Evolutionary conservation across 2,329 filamentous ascomycete species (phyloP).

Genomic region (Sclerotinia glacialis): DNA sequence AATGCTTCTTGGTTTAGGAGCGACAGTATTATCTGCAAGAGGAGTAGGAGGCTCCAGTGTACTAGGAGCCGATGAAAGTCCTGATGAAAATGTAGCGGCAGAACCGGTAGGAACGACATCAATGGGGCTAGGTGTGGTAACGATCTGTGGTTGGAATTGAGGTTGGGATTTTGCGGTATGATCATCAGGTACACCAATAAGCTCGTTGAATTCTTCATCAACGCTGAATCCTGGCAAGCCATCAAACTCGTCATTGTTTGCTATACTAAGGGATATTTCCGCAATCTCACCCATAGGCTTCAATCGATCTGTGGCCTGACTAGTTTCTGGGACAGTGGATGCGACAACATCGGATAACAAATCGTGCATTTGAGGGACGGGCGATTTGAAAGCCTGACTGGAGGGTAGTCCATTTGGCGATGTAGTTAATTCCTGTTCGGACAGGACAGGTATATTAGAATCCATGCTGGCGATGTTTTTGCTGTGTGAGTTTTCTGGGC

Average conservation of each 20-base stretch:
- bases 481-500: neutral
- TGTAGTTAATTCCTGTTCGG: constrained; percentile 16
- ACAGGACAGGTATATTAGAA: neutral
- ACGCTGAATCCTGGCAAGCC: constrained; percentile 35
- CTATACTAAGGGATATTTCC: constrained; percentile 29
- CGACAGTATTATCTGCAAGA: neutral
- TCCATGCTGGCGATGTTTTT: neutral
- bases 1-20: neutral
- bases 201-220: constrained; percentile 33
- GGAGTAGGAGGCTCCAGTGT: constrained; percentile 15
- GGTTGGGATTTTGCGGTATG: constrained; percentile 8
- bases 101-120: neutral
- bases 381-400: constrained; percentile 20
- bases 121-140: neutral
- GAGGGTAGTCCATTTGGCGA: constrained; percentile 27
- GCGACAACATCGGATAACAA: constrained; percentile 22
- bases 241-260: constrained; percentile 26
- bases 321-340: constrained; percentile 37
- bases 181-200: constrained; percentile 20
- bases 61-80: constrained; percentile 15
- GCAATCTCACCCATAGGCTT: constrained; percentile 36
- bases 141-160: neutral
- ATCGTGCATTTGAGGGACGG: constrained; percentile 18
- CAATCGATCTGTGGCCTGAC: constrained; percentile 29
- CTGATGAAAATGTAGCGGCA: constrained; percentile 7